Evolutionary conservation across 768 basidiomycete species (phyloP).

Genomic region (Butyriboletus loyo): DNA sequence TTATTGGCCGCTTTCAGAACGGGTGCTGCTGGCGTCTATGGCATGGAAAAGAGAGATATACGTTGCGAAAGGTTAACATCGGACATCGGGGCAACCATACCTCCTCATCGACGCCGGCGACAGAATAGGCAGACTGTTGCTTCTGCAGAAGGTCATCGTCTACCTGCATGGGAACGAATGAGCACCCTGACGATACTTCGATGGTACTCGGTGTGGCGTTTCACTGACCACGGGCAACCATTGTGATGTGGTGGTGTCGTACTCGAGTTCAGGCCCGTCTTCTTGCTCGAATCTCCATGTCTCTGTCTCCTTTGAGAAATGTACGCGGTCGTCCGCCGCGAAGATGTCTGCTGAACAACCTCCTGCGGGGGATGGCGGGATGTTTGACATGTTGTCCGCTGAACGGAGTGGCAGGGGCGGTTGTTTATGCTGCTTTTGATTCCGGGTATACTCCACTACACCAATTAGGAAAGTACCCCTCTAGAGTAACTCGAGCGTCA

Average conservation of each 20-base stretch:
- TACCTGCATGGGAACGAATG: constrained; percentile 46
- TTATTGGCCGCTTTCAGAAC: constrained; percentile 77
- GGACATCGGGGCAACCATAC: constrained; percentile 43
- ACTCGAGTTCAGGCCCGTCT: constrained; percentile 89
- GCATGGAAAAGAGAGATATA: constrained; percentile 19
- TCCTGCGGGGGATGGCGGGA: constrained; percentile 46
- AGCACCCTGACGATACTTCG: neutral
- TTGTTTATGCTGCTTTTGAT: constrained; percentile 45
- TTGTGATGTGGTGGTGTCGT: constrained; percentile 64
- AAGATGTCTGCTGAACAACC: constrained; percentile 61
- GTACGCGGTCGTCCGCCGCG: constrained; percentile 75
- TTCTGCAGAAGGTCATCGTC: constrained; percentile 83
- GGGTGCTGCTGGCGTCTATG: constrained; percentile 87
- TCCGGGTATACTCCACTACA: neutral
- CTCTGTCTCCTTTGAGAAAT: constrained; percentile 69
- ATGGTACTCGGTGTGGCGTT: neutral
- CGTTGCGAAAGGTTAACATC: constrained; percentile 18
- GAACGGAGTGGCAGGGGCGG: constrained; percentile 7
- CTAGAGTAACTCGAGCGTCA: neutral
- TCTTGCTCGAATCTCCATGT: constrained; percentile 91
- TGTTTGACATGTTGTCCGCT: constrained; percentile 21
- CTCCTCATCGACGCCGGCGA: constrained; percentile 91
- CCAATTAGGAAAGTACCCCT: constrained; percentile 12
- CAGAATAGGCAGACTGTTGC: constrained; percentile 94
- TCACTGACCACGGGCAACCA: constrained; percentile 84